A percentile compares a stretch with the other conserved stretches of the same genome.
Evolutionary conservation across 2,329 filamentous ascomycete genomes (phyloP).

Genomic region (Aspergillus uvarum): DNA sequence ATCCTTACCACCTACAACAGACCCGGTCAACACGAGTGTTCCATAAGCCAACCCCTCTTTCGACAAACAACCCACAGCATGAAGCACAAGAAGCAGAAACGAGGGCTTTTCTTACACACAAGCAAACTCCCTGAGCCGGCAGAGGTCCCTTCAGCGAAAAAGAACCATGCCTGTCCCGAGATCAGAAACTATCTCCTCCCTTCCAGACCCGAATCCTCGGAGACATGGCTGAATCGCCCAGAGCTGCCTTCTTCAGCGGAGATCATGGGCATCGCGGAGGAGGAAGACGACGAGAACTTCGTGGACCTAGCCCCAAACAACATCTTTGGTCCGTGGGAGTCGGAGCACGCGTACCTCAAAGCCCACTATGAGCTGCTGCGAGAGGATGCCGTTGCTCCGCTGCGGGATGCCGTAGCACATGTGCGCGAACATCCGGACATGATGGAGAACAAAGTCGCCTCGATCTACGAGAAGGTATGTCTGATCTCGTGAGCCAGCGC

Average conservation of each 20-base stretch:
- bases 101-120: background rate
- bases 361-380: slow-evolving; percentile 74
- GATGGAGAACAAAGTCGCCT: slow-evolving; percentile 58
- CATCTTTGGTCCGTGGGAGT: slow-evolving; percentile 57
- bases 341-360: slow-evolving; percentile 65
- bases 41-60: background rate
- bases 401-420: slow-evolving; percentile 65
- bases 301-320: slow-evolving; percentile 54
- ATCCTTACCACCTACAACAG: too few relatives aligned
- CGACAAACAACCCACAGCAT: background rate
- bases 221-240: slow-evolving; percentile 38
- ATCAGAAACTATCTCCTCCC: slow-evolving; percentile 32
- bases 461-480: slow-evolving; percentile 68
- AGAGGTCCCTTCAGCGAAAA: background rate
- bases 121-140: background rate
- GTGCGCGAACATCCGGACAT: slow-evolving; percentile 56
- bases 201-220: slow-evolving; percentile 12
- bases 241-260: slow-evolving; percentile 45
- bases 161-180: slow-evolving; percentile 18
- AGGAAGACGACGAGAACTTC: slow-evolving; percentile 20
- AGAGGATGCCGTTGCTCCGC: slow-evolving; percentile 68
- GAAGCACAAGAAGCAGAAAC: background rate
- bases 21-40: too few relatives aligned
- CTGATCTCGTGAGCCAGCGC: background rate
- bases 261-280: slow-evolving; percentile 30